Percentiles rank a stretch among this genome's conserved stretches.
These are phyloP conservation scores for Edaphochlamys debaryana DNA, from an alignment of 139 green algal genomes.

Conservation along the genomic window DNA sequence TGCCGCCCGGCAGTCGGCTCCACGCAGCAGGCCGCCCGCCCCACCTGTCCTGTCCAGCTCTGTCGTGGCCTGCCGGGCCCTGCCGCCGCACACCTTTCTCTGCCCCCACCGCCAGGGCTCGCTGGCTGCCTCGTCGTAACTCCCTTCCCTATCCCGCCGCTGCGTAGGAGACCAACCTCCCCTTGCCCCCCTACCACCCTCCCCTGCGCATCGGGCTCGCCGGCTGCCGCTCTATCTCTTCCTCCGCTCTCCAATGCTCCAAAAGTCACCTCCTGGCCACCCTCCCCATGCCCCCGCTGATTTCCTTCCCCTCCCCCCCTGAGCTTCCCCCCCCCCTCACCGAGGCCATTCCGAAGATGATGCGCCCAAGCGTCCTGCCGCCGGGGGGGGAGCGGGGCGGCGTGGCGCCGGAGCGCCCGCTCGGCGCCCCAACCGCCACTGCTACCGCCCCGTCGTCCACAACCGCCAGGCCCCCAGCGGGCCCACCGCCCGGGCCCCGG, in stretches of 20 bases:
- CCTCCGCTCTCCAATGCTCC: background rate
- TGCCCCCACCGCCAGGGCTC: too few relatives aligned
- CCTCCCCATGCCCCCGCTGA: background rate
- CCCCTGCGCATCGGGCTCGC: too few relatives aligned
- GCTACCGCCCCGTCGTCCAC: background rate
- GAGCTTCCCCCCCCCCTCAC: background rate
- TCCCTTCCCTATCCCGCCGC: too few relatives aligned
- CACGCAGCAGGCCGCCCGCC: too few relatives aligned
- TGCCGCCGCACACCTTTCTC: too few relatives aligned
- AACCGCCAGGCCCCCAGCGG: background rate
- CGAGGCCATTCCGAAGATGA: constrained; percentile 22
- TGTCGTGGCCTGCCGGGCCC: too few relatives aligned
- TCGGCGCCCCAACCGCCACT: background rate
- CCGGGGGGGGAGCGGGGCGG: background rate
- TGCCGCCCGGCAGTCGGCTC: background rate
- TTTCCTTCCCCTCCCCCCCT: background rate
- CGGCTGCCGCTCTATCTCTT: too few relatives aligned
- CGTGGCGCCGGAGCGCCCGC: background rate
- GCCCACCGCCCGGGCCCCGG: too few relatives aligned
- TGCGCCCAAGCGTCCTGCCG: constrained; percentile 4
- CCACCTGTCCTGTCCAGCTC: too few relatives aligned
- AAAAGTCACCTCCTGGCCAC: background rate
- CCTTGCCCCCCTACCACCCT: background rate
- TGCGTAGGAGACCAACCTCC: background rate
- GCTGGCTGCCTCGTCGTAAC: too few relatives aligned